Evolutionary conservation across 805 yeast species (phyloP), one percentile per base, ranked within the genome.

Genomic region (Yamadazyma ubonensis): DNA sequence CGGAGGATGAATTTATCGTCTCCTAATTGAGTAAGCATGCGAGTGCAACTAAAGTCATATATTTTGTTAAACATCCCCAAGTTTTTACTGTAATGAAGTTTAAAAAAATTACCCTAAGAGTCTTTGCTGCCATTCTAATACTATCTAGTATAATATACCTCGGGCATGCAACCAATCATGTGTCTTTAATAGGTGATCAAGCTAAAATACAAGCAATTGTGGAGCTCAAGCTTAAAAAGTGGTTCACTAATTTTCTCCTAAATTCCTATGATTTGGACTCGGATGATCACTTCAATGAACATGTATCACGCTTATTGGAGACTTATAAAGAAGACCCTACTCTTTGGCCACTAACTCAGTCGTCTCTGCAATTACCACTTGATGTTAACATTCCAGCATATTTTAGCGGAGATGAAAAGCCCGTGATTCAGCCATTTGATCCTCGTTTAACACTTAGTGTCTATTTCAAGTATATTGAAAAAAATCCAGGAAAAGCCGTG

Each of bases 361-460:
- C 28, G 3, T 12, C 18, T 4, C 19, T 8, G 3, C 17, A 11
- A 6, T 18, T 39, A 7, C 42, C 42, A 6, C 12, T 37, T 11
- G 18, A 6, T 9, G 34, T 39, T 14, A 25, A 27, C 12, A 18
- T 39, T 11, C 42, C 42, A 4, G 10, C 6, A 8, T 39, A 28
- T 14, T 39, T 12, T 29, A 12, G 10, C 25, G 26, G 23, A 9
- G 14, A 2, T 15, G 33, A 18, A 4, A 34, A 36, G 21, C 60
- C 63, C 6, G 29, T 41, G 14, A 41, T 53, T 27, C 59, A 43
- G 44, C 61, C 57, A 5, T 61, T 41, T 50, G 87, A 81, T 49
- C 86, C 86, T 8, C 58, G 86, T 29, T 61, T 81, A 42, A 73
- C 84, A 0, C 58, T 76, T 44, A 58, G 79, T 0, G 74, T 55